Base-by-base conservation (phyloP, 2,329 filamentous ascomycete genomes). In the Pyrenophora graminea region DNA sequence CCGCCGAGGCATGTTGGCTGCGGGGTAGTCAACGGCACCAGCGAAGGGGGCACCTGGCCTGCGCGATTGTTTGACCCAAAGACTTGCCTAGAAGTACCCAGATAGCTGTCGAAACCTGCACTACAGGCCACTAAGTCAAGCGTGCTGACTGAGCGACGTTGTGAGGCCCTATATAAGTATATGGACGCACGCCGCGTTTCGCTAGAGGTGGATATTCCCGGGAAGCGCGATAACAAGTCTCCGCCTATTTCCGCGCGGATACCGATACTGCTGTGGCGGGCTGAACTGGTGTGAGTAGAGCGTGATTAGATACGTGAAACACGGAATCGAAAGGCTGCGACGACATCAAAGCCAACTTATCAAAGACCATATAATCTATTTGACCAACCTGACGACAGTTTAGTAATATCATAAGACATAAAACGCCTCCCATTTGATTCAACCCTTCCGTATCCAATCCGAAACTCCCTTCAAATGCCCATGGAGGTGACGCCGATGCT, bases 381-480 rank as follows among this genome's bases (percentile, higher is more conserved):
- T 33, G 30, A 25, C 34, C 56, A 54, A 48, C 51, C 39, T 51
- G 45, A 42, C 39, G 42, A 39, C 17, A 44, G 43, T 18, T 32
- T 23, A 44, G 39, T 21, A 27, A 39, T 46, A 44, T 30, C 49
- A 19, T 34, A 47, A 49, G 31, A 48, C 34, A 27, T 30, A 40
- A n/a, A 52, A 56, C 45, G 19, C 50, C 43, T 17, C 39, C 44
- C 30, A 15, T 25, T 39, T 19, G 18, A 44, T 30, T 45, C 46
- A 42, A 49, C 13, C 44, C 44, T 31, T 38, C 32, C 39, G 21
- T 48, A 38, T 48, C 37, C 53, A 45, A 45, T 38, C 47, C 41
- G 18, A 46, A 58, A 69, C 66, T 62, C 68, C 64, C 18, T 21
- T 17, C 36, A 59, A 60, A 67, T 70, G 64, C 62, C 61, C 53